Percentiles rank a stretch among this genome's conserved stretches.
Conservation (phyloP, 768 basidiomycete genomes). For the Dioszegia hungarica region DNA sequence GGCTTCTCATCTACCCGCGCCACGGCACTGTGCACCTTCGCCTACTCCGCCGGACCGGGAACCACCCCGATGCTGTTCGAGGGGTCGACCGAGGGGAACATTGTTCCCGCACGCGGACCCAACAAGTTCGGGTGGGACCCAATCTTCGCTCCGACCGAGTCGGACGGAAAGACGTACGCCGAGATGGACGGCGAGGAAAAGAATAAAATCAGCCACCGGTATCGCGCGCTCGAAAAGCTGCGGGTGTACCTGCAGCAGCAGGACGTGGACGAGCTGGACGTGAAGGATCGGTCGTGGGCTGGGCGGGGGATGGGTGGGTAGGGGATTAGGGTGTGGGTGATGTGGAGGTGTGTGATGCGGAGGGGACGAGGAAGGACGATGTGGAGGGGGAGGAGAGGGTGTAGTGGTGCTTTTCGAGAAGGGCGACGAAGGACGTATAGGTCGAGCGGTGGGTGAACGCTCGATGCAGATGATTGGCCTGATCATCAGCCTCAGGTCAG, state of each 20-base stretch:
- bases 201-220: conserved; percentile 64
- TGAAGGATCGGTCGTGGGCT: conserved; percentile 1
- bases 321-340: neutral
- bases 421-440: conserved; percentile 2
- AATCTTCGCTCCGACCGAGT: conserved; percentile 67
- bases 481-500: neutral
- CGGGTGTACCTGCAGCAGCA: conserved; percentile 46
- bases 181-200: conserved; percentile 65
- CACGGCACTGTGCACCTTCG: conserved; percentile 91
- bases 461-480: conserved; percentile 9
- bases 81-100: conserved; percentile 79
- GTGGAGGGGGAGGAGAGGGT: neutral
- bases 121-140: conserved; percentile 86
- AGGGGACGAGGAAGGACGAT: neutral
- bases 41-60: conserved; percentile 76
- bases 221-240: conserved; percentile 65
- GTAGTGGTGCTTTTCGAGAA: conserved; percentile 6
- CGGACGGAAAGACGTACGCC: conserved; percentile 72
- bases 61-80: conserved; percentile 75
- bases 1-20: conserved; percentile 73
- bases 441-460: conserved; percentile 9
- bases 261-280: conserved; percentile 15
- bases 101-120: conserved; percentile 78
- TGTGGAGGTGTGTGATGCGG: neutral
- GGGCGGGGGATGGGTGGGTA: neutral